Percentiles rank a stretch among this genome's conserved stretches.
These are phyloP conservation scores for Gremmenia infestans DNA, from an alignment of 2,329 filamentous ascomycete genomes.

Conservation along the genomic window DNA sequence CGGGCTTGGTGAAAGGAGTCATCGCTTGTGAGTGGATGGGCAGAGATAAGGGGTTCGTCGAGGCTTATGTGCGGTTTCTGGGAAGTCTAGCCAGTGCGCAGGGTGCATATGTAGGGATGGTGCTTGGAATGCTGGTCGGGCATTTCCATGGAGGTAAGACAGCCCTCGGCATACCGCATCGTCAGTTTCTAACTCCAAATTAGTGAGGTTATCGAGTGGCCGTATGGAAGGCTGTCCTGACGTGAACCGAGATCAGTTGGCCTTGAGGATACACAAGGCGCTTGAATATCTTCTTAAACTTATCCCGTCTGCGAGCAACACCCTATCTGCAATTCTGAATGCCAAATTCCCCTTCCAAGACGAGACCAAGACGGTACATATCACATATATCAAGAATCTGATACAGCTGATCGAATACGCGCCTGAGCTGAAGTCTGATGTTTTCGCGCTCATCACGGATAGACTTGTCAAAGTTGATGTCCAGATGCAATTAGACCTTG, in stretches of 20 bases:
- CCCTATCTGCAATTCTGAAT: conserved; percentile 62
- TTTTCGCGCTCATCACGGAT: conserved; percentile 78
- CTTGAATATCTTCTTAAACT: conserved; percentile 73
- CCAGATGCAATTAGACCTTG: conserved; percentile 88
- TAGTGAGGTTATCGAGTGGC: conserved; percentile 34
- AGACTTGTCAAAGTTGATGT: conserved; percentile 91
- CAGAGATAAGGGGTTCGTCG: conserved; percentile 59
- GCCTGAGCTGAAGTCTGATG: conserved; percentile 70
- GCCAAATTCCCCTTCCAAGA: conserved; percentile 71
- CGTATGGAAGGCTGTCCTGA: conserved; percentile 43
- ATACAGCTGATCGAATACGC: conserved; percentile 72
- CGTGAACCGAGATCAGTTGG: conserved; percentile 59
- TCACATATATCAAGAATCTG: conserved; percentile 84
- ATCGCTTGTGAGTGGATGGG: conserved; percentile 61
- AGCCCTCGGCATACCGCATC: conserved; percentile 1
- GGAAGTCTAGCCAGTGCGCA: conserved; percentile 76
- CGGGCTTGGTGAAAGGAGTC: conserved; percentile 52
- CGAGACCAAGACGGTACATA: conserved; percentile 72
- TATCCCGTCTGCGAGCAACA: conserved; percentile 71
- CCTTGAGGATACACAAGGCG: conserved; percentile 68
- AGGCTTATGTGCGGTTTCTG: conserved; percentile 63
- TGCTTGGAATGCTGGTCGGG: conserved; percentile 75
- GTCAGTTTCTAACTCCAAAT: conserved; percentile 36
- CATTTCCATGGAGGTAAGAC: conserved; percentile 59
- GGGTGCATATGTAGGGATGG: conserved; percentile 66